Evolutionary conservation across 1,284 basidiomycete species (phyloP).

Genomic region (Cystobasidiaceae sp.): DNA sequence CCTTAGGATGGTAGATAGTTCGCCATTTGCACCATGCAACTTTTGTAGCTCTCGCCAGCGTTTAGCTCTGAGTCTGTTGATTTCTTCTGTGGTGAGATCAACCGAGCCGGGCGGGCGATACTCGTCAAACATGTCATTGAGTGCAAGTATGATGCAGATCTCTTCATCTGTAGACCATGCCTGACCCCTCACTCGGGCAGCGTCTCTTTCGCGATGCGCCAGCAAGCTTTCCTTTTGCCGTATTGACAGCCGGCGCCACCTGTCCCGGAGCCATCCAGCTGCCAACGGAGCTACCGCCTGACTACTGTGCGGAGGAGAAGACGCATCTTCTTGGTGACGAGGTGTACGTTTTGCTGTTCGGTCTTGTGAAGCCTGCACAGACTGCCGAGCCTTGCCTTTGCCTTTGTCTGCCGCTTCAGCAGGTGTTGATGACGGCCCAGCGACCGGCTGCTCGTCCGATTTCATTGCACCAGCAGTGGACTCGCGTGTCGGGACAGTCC

Average conservation of each 20-base stretch:
- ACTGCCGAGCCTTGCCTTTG: too few species aligned
- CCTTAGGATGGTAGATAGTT: neutral
- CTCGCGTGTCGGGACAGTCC: too few species aligned
- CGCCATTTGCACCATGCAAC: neutral
- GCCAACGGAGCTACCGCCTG: too few species aligned
- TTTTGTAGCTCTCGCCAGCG: constrained; percentile 3
- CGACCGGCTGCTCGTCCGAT: too few species aligned
- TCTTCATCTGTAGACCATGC: constrained; percentile 8
- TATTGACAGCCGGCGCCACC: neutral
- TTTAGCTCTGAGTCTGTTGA: neutral
- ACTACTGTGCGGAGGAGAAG: neutral
- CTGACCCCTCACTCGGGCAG: neutral
- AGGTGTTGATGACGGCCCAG: too few species aligned
- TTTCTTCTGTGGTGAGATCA: neutral
- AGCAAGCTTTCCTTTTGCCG: neutral
- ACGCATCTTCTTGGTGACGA: neutral
- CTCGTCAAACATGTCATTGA: constrained; percentile 9
- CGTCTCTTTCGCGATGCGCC: neutral
- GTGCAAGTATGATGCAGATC: neutral
- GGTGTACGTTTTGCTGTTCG: too few species aligned
- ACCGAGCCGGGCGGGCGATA: neutral
- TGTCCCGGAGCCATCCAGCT: neutral
- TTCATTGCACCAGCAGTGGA: too few species aligned
- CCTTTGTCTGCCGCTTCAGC: too few species aligned
- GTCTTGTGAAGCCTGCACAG: too few species aligned